These are phyloP conservation scores for Dentipellis sp. DNA, from an alignment of 768 basidiomycete genomes.

Conservation along the genomic window DNA sequence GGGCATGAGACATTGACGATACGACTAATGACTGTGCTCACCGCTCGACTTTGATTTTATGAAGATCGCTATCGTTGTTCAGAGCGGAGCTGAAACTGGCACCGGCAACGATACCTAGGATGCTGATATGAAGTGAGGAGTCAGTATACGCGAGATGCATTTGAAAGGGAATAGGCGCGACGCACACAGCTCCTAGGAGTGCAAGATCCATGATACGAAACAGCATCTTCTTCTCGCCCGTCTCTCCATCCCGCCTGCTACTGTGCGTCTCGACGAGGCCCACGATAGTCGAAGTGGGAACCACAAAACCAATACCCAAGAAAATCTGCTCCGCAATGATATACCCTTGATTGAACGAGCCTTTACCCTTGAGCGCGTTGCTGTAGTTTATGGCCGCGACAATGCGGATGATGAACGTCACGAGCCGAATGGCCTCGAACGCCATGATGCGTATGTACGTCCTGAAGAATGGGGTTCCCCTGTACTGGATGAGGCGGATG, in stretches of 20 bases:
- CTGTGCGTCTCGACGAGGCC: background rate
- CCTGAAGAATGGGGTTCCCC: background rate
- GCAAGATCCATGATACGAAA: background rate
- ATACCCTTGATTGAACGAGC: background rate
- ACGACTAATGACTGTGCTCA: no score
- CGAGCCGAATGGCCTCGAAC: background rate
- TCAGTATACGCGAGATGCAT: background rate
- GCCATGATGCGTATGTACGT: background rate
- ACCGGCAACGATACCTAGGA: background rate
- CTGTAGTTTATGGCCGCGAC: background rate
- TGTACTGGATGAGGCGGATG: background rate
- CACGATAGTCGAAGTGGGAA: background rate
- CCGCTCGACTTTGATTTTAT: no score
- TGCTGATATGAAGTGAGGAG: background rate
- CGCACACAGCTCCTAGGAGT: background rate
- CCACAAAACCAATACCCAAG: background rate
- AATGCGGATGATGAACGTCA: background rate
- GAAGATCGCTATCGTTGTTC: background rate
- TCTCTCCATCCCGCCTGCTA: background rate
- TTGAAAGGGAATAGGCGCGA: no score
- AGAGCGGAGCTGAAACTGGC: background rate
- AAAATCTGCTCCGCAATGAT: background rate
- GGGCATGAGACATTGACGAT: no score
- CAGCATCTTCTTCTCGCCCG: background rate
- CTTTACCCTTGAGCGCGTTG: background rate